Conservation (phyloP, 2,329 filamentous ascomycete species). For the Xylaria sp. region DNA sequence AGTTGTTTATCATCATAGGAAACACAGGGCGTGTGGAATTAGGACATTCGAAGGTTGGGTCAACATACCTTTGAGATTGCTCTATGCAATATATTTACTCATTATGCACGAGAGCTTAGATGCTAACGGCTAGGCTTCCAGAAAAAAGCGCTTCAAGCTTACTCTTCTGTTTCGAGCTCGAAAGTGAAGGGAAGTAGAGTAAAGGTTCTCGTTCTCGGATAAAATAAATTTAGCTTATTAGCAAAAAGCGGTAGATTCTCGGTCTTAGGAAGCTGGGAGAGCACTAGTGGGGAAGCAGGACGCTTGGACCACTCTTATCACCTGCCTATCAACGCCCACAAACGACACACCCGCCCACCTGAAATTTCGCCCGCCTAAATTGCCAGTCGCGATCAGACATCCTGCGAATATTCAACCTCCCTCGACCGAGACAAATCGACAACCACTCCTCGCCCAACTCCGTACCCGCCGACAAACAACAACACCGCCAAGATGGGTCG, state of each 20-base stretch:
- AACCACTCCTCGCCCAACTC: constrained; percentile 37
- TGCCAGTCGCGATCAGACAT: constrained; percentile 38
- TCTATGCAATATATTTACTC: background rate
- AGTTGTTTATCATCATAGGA: constrained; percentile 76
- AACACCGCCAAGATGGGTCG: constrained; percentile 81
- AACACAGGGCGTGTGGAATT: constrained; percentile 35
- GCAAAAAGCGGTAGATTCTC: constrained; percentile 31
- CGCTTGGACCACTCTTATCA: constrained; percentile 39
- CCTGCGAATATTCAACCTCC: constrained; percentile 24
- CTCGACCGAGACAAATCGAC: constrained; percentile 42
- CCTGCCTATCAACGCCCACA: constrained; percentile 41
- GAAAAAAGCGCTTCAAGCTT: background rate
- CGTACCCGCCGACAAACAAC: constrained; percentile 44
- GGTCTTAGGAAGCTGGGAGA: constrained; percentile 17
- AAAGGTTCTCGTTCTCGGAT: background rate
- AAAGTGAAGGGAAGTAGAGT: background rate
- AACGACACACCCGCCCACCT: constrained; percentile 32
- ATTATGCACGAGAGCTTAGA: background rate
- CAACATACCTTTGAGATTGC: constrained; percentile 50
- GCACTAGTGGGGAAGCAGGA: background rate
- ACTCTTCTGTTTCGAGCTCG: constrained; percentile 1
- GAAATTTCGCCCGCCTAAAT: constrained; percentile 40
- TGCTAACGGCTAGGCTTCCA: background rate
- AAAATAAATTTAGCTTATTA: constrained; percentile 28
- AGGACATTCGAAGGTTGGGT: constrained; percentile 25